Conservation (phyloP, 176 grass and related monocot genomes). For the Oryza officinalis region DNA sequence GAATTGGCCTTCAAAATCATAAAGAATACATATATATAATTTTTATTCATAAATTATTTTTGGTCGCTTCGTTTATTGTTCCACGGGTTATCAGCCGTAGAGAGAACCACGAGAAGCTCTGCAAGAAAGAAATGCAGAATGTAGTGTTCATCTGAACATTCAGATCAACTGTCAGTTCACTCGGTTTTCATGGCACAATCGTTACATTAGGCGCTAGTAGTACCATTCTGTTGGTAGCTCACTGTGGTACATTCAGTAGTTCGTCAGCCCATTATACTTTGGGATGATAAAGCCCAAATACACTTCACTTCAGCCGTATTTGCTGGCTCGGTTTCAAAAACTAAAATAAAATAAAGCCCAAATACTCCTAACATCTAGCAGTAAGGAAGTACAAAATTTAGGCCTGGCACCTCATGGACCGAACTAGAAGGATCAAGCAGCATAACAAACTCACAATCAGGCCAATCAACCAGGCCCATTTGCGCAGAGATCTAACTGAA, state of each 20-base stretch:
- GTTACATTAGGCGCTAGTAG: too few species aligned
- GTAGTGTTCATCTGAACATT: not conserved
- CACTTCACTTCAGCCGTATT: too few species aligned
- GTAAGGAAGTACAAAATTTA: not conserved
- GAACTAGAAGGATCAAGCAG: too few species aligned
- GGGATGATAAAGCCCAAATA: not conserved
- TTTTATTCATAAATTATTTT: too few species aligned
- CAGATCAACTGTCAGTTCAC: not conserved
- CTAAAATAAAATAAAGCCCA: too few species aligned
- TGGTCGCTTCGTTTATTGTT: too few species aligned
- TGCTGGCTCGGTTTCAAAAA: too few species aligned
- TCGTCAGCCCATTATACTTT: not conserved
- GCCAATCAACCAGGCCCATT: not conserved
- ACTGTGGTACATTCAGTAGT: not conserved
- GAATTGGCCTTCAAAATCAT: too few species aligned
- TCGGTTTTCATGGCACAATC: not conserved
- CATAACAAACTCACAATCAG: not conserved
- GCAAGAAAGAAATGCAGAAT: not conserved
- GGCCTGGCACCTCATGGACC: not conserved
- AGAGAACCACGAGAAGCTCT: too few species aligned
- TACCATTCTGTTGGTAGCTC: not conserved
- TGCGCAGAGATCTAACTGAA: not conserved
- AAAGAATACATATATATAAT: too few species aligned
- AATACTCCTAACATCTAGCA: not conserved
- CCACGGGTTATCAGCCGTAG: too few species aligned